Evolutionary conservation across 2,329 filamentous ascomycete genomes (phyloP), one percentile per base, ranked within the genome.

Genomic region (Fusarium brachygibbosum): DNA sequence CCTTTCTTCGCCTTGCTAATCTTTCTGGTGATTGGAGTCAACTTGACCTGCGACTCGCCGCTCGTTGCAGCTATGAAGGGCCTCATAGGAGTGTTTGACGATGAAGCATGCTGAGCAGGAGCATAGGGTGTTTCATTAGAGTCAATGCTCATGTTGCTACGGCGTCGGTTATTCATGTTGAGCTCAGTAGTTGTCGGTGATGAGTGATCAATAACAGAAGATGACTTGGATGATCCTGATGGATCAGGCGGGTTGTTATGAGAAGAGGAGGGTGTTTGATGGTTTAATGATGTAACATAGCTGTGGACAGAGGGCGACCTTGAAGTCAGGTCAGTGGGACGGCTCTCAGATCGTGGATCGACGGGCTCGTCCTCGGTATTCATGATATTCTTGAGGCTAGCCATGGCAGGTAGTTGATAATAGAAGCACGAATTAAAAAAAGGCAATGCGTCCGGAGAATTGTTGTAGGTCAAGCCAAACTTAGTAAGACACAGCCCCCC

Each of bases 1-100:
- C 86, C 86, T 75, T 88, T 88, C 80, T 86, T 87, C 45, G 86
- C 86, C 66, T 86, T 83, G 74, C 86, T 88, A 40, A 87, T 83
- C 64, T 86, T 84, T 21, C 84, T 79, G 29, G 86, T 88, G 65
- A 88, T 85, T 13, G 86, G 86, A 23, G 86, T 88, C 68, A 86
- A 77, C 75, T 84, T 87, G 70, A 86, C 77, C 17, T 81, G 80
- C 16, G 80, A 62, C 40, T 83, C 82, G 40, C 75, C 69, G 44
- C 77, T 74, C 38, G 71, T 66, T 17, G 72, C 72, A 58, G 77
- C 74, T 57, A 78, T 73, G 71, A 83, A 79, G 9, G 83, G 84
- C 61, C 84, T 80, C 74, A 80, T 80, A 21, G 75, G 62, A 38
- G 71, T 45, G 37, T 66, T 74, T 25, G 78, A 77, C 17, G 74